Evolutionary conservation across 1,284 basidiomycete species (phyloP).

Genomic region (Agaricales sp.): DNA sequence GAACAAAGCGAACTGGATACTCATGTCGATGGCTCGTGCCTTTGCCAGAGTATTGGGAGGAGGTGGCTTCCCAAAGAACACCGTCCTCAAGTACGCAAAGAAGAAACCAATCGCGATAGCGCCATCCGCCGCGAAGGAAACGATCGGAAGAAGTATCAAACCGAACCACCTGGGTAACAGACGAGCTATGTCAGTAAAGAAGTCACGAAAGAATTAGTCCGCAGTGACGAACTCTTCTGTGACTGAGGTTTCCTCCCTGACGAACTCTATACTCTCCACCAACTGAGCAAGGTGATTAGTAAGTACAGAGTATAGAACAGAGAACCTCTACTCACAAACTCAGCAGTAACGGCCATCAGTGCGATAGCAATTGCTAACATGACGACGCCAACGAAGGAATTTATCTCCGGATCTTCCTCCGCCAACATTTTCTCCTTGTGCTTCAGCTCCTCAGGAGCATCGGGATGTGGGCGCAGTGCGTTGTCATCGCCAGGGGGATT

Average conservation of each 20-base stretch:
- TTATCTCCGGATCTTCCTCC: conserved; percentile 40
- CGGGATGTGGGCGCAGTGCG: conserved; percentile 26
- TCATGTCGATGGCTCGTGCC: conserved; percentile 51
- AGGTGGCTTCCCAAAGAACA: conserved; percentile 24
- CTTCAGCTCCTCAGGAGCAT: conserved; percentile 34
- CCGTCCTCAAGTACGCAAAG: conserved; percentile 24
- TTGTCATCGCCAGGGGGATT: conserved; percentile 55
- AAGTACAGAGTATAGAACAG: background rate
- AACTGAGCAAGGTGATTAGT: conserved; percentile 27
- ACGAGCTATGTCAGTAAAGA: conserved; percentile 2
- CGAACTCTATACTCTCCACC: conserved; percentile 48
- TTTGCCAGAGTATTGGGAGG: conserved; percentile 42
- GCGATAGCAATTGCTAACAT: conserved; percentile 42
- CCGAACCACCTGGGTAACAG: conserved; percentile 48
- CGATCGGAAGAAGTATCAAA: conserved; percentile 53
- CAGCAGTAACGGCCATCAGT: conserved; percentile 55
- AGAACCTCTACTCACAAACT: conserved; percentile 38
- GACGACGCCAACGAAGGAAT: conserved; percentile 46
- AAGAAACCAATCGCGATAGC: conserved; percentile 44
- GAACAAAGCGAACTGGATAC: conserved; percentile 57
- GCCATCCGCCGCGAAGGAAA: conserved; percentile 63
- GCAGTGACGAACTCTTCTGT: conserved; percentile 32
- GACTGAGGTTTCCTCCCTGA: conserved; percentile 32
- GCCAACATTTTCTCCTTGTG: conserved; percentile 31
- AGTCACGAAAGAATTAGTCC: background rate